phyloP scores from a whole-genome alignment of 345 rosid genomes.

The Eucalyptus guilfoylei region DNA sequence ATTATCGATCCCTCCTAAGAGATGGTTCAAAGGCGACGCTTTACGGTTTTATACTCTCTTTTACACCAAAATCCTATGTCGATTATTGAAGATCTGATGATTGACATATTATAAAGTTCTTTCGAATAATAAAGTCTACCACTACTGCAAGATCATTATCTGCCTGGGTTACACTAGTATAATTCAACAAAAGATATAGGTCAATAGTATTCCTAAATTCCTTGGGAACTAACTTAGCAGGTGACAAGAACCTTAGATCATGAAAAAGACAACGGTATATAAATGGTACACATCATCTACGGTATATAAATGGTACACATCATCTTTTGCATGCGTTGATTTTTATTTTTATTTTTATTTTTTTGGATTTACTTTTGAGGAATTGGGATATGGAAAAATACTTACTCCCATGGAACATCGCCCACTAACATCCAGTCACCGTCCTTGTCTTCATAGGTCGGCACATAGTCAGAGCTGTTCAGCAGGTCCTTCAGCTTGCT shows the following conservation, averaged over 20 bases:
- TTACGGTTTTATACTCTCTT: not conserved
- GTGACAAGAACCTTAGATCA: not conserved
- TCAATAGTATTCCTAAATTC: not conserved
- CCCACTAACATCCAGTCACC: conserved; percentile 99
- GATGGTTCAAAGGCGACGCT: not conserved
- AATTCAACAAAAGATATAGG: not conserved
- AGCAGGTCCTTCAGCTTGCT: conserved; percentile 88
- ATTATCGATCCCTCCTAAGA: not conserved
- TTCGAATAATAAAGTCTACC: not conserved
- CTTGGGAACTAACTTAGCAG: not conserved
- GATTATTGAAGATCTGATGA: not conserved
- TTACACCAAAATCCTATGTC: not conserved
- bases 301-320: not conserved
- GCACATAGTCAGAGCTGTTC: conserved; percentile 86
- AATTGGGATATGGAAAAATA: not conserved
- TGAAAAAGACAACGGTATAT: not conserved
- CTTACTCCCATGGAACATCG: conserved; percentile 98
- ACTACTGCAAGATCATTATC: not conserved
- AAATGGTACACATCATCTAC: not conserved
- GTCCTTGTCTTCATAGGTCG: conserved; percentile 91
- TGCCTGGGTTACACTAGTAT: not conserved
- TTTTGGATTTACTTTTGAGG: not conserved
- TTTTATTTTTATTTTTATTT: not conserved
- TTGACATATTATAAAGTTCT: not conserved
- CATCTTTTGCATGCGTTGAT: not conserved